Evolutionary conservation across 495 filamentous ascomycete genomes (phyloP).

Genomic region (Penicillium parvum): DNA sequence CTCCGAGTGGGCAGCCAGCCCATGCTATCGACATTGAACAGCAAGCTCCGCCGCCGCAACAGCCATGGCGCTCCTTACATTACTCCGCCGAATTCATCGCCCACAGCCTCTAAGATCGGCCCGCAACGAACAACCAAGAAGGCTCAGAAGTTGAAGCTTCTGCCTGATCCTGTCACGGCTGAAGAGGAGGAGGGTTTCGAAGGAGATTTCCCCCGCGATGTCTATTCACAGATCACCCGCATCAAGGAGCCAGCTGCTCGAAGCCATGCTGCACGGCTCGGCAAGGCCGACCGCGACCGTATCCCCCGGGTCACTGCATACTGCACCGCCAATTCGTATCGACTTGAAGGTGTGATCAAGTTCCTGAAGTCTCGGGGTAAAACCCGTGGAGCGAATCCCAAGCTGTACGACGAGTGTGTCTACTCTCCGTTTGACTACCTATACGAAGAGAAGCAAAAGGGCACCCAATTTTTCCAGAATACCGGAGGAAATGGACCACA

Average conservation of each 20-base stretch:
- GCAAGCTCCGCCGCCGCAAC: slow-evolving; percentile 78
- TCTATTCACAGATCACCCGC: slow-evolving; percentile 90
- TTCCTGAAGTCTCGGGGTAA: slow-evolving; percentile 80
- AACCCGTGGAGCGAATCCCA: slow-evolving; percentile 73
- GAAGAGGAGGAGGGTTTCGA: slow-evolving; percentile 63
- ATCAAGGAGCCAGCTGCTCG: slow-evolving; percentile 95
- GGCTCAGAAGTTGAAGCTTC: slow-evolving; percentile 89
- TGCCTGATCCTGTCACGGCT: slow-evolving; percentile 82
- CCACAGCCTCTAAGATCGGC: slow-evolving; percentile 70
- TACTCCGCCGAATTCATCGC: slow-evolving; percentile 35
- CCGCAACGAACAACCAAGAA: slow-evolving; percentile 93
- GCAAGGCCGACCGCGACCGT: slow-evolving; percentile 85
- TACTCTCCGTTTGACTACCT: slow-evolving; percentile 87
- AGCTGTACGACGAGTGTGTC: slow-evolving; percentile 93
- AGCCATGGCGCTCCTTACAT: slow-evolving; percentile 65
- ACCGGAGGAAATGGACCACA: slow-evolving; percentile 26
- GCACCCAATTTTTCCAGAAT: slow-evolving; percentile 15
- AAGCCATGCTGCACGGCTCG: slow-evolving; percentile 85
- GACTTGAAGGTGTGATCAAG: slow-evolving; percentile 78
- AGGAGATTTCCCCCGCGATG: slow-evolving; percentile 89
- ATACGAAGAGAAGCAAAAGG: slow-evolving; percentile 39
- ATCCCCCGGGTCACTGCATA: slow-evolving; percentile 93
- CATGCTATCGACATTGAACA: slow-evolving; percentile 79
- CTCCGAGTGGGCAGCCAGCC: slow-evolving; percentile 49
- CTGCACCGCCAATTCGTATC: slow-evolving; percentile 87